These are phyloP conservation scores for Grigorovia transvaalensis DNA, from an alignment of 805 yeast species.

Conservation along the genomic window DNA sequence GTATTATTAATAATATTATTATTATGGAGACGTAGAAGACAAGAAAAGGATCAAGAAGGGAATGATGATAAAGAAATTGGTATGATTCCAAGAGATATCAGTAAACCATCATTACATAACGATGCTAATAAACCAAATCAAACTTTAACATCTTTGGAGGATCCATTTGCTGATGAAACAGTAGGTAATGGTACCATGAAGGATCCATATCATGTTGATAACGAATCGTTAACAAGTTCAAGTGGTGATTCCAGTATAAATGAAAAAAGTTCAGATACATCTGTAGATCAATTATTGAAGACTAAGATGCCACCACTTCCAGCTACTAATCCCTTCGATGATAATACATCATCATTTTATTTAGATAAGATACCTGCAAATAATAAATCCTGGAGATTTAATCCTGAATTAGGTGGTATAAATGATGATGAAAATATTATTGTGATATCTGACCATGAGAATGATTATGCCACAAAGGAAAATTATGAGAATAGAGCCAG, in stretches of 20 bases:
- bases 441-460: conserved; percentile 6
- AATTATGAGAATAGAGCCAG: conserved; percentile 58
- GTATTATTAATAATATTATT: conserved; percentile 43
- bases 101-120: conserved; percentile 32
- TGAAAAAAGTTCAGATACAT: conserved; percentile 1
- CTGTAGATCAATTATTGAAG: background rate
- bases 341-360: conserved; percentile 26
- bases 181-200: conserved; percentile 30
- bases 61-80: conserved; percentile 24
- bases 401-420: conserved; percentile 7
- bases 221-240: conserved; percentile 33
- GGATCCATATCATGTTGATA: conserved; percentile 29
- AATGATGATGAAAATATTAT: conserved; percentile 26
- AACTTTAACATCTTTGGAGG: conserved; percentile 16
- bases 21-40: conserved; percentile 39
- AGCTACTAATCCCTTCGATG: conserved; percentile 16
- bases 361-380: conserved; percentile 26
- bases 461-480: conserved; percentile 28
- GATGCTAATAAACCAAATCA: conserved; percentile 28
- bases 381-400: conserved; percentile 52
- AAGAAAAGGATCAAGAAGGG: conserved; percentile 22
- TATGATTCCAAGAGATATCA: conserved; percentile 27
- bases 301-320: conserved; percentile 2
- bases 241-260: conserved; percentile 33
- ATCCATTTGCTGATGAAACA: conserved; percentile 26